Conservation (phyloP, 129 eudicot genomes). For the Artemisia annua region DNA sequence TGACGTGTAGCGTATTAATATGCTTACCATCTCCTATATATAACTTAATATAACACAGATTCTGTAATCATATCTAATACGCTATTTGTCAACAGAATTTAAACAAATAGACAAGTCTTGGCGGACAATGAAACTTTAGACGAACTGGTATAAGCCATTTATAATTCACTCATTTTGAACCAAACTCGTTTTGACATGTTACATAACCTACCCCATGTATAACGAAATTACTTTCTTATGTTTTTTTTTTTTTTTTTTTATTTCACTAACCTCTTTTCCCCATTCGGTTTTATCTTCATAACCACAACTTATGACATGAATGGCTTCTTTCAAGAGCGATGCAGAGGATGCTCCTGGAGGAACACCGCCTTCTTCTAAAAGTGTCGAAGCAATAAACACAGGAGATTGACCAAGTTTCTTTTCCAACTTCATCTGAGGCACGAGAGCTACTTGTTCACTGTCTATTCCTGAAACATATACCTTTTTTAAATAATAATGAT, state of each 20-base stretch:
- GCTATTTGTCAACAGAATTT: background rate
- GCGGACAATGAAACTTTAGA: no score
- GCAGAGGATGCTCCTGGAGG: constrained; percentile 34
- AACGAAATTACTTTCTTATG: background rate
- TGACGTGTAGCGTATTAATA: background rate
- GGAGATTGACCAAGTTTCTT: constrained; percentile 77
- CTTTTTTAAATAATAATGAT: background rate
- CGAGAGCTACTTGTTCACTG: constrained; percentile 14
- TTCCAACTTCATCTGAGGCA: constrained; percentile 46
- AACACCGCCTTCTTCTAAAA: constrained; percentile 57
- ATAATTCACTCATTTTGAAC: background rate
- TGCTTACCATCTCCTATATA: background rate
- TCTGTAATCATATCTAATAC: background rate
- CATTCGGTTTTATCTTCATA: constrained; percentile 85
- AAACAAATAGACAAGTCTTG: background rate
- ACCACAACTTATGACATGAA: constrained; percentile 79
- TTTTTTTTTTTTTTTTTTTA: no score
- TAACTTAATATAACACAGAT: background rate
- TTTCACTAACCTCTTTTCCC: constrained; percentile 70
- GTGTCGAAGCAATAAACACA: constrained; percentile 62
- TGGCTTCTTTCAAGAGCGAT: constrained; percentile 57
- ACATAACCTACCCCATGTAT: background rate
- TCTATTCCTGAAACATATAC: constrained; percentile 28
- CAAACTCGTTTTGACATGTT: background rate
- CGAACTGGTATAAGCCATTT: no score